These are phyloP conservation scores for Adansonia madagascariensis DNA, from an alignment of 441 rosid species.

Conservation along the genomic window DNA sequence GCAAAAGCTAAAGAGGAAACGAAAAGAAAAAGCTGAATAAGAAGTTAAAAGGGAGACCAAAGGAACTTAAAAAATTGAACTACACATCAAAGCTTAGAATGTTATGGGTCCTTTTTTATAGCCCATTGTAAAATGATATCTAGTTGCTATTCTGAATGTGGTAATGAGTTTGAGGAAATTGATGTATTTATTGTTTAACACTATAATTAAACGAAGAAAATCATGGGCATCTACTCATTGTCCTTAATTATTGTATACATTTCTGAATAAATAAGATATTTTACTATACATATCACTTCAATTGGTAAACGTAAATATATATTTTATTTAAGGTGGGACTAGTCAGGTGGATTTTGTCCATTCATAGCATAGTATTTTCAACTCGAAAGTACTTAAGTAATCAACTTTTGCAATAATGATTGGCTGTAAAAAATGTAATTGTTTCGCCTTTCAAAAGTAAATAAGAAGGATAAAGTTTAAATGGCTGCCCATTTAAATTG, in stretches of 20 bases:
- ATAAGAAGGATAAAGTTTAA: not conserved
- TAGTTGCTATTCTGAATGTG: not conserved
- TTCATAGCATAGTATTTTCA: not conserved
- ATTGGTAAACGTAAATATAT: not conserved
- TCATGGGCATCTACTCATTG: conserved; percentile 21
- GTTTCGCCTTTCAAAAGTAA: not conserved
- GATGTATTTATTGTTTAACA: not conserved
- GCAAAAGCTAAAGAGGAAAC: too few species aligned
- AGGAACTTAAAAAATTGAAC: too few species aligned
- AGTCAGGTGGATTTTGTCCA: not conserved
- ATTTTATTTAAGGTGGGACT: not conserved
- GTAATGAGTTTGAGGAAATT: not conserved
- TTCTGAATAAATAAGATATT: not conserved
- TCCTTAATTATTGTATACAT: not conserved
- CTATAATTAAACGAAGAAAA: conserved; percentile 1
- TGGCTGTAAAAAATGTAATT: not conserved
- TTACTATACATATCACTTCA: not conserved
- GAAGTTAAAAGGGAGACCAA: too few species aligned
- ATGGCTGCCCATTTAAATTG: too few species aligned
- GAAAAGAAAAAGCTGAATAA: too few species aligned
- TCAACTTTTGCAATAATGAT: not conserved
- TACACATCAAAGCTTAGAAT: too few species aligned
- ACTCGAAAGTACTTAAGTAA: not conserved
- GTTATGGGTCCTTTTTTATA: too few species aligned
- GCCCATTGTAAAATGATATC: not conserved